These are phyloP conservation scores for Termitomyces sp. DNA, from an alignment of 768 basidiomycete species.

Conservation along the genomic window DNA sequence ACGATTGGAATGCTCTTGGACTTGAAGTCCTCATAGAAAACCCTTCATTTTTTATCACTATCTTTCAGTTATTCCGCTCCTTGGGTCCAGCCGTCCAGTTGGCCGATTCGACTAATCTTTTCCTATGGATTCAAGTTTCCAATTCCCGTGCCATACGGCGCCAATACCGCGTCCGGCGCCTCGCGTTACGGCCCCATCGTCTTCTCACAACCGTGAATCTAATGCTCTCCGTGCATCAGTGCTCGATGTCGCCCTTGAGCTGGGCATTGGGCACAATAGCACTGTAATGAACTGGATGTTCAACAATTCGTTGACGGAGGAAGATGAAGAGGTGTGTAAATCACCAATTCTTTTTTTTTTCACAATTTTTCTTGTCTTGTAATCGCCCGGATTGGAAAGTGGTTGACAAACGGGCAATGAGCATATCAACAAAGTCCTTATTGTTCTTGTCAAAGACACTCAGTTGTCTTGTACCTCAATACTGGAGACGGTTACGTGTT, in stretches of 20 bases:
- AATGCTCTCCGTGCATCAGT: slow-evolving; percentile 65
- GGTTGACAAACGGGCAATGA: background rate
- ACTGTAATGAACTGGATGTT: slow-evolving; percentile 72
- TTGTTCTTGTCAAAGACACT: background rate
- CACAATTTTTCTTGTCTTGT: background rate
- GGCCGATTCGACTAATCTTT: background rate
- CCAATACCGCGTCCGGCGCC: slow-evolving; percentile 18
- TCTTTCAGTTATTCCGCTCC: slow-evolving; percentile 5
- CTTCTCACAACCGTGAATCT: slow-evolving; percentile 39
- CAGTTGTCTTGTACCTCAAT: background rate
- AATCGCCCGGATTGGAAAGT: background rate
- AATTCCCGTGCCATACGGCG: slow-evolving; percentile 22
- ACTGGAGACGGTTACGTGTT: background rate
- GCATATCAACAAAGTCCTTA: background rate
- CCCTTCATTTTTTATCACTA: background rate
- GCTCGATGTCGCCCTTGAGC: slow-evolving; percentile 64
- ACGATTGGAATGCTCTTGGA: background rate
- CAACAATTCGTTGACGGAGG: slow-evolving; percentile 51
- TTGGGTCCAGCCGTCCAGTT: slow-evolving; percentile 8
- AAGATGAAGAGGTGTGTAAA: slow-evolving; percentile 43
- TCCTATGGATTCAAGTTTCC: slow-evolving; percentile 27
- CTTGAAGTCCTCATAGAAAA: background rate
- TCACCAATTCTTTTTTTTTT: background rate
- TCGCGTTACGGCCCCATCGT: slow-evolving; percentile 8
- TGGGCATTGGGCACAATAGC: slow-evolving; percentile 55